Base-by-base conservation (phyloP, 1,139 yeast genomes). In the Blastobotrys raffinosifermentans region DNA sequence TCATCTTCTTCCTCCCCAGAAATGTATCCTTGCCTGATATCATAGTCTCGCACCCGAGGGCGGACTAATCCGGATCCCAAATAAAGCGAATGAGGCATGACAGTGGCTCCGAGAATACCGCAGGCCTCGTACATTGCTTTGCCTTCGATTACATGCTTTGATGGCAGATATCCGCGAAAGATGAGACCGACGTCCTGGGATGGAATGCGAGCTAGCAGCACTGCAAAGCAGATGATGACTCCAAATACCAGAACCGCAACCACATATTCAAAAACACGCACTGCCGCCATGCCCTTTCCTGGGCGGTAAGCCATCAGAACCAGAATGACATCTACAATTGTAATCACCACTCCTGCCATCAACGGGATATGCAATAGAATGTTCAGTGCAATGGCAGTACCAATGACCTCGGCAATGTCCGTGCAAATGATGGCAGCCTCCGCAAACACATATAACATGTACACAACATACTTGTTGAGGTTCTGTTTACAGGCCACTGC, bases 341-440 rank as follows among this genome's bases (percentile, higher is more conserved):
- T 81, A 32, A 83, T 67, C 8, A 69, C 75, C 6, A 83, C 86
- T 40, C 94, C 94, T 0, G 89, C 91, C 7, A 87, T 80, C 25
- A 84, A 63, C 0, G 94, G 94, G 11, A 84, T 67, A 36, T 69
- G 70, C 31, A 81, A 50, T 43, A 84, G 65, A 38, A 84, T 77
- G 53, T 84, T 82, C 43, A 84, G 64, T 0, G 94, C 91, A 50
- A 84, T 77, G 3, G 94, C 93, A n/a, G 86, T 75, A 51, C 94
- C 94, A 39, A 84, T 81, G 22, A 84, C 94, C 54, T 84, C 94
- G 3, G 94, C 93, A 7, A 84, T 70, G 65, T 84, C 94, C 0
- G 94, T 84, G 1, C 94, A 86, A 36, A 84, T 74, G 42, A 84
- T 83, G 21, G 94, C 93, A 51, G 73, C 68, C 56, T 84, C 94